Conservation (phyloP, 352 stramenopile genomes). For the Globisporangium barbulae region DNA sequence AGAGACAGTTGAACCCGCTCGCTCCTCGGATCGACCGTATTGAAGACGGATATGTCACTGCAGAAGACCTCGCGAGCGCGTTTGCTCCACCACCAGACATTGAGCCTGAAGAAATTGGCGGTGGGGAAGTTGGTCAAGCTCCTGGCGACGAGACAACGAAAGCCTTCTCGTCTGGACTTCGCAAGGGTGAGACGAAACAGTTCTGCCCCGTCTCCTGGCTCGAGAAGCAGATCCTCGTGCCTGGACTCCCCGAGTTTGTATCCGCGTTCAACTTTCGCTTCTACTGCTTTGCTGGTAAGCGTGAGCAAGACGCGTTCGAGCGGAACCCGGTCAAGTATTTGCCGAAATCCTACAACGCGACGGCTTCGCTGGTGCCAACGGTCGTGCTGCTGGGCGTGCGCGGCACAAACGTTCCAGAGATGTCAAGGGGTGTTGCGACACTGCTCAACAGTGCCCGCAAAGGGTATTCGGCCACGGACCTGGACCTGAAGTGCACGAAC, state of each 20-base stretch:
- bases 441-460: constrained; percentile 3
- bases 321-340: constrained; percentile 48
- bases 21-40: constrained; percentile 38
- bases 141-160: not conserved
- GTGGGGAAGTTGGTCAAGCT: not conserved
- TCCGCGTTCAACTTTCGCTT: constrained; percentile 40
- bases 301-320: constrained; percentile 43
- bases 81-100: constrained; percentile 24
- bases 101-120: constrained; percentile 13
- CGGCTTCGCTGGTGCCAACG: constrained; percentile 30
- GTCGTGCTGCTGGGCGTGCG: constrained; percentile 56
- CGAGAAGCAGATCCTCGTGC: constrained; percentile 31
- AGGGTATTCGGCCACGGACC: constrained; percentile 16
- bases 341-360: constrained; percentile 23
- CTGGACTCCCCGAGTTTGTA: constrained; percentile 37
- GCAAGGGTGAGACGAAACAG: constrained; percentile 46
- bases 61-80: constrained; percentile 27
- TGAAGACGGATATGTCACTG: constrained; percentile 33
- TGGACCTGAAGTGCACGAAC: constrained; percentile 14
- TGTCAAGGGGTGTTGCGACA: constrained; percentile 13
- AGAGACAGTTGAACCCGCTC: constrained; percentile 33
- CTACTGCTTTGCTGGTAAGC: constrained; percentile 51
- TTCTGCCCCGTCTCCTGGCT: constrained; percentile 69
- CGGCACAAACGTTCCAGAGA: constrained; percentile 18
- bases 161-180: not conserved